These are phyloP conservation scores for Clitocybe nebularis DNA, from an alignment of 1,284 basidiomycete species.

Conservation along the genomic window DNA sequence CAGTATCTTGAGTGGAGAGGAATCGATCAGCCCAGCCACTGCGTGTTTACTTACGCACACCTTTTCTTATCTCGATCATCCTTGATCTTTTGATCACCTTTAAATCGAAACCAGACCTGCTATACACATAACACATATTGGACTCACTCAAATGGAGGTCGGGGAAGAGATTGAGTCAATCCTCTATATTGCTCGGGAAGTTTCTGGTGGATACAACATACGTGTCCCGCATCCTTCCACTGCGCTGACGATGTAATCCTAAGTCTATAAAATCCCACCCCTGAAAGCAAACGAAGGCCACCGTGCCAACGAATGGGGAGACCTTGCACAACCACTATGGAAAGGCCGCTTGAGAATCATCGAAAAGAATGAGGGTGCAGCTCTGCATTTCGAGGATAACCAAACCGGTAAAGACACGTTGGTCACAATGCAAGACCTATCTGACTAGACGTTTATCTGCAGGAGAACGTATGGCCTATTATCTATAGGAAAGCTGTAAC, in stretches of 20 bases:
- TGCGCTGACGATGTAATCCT: slow-evolving; percentile 9
- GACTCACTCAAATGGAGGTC: slow-evolving; percentile 49
- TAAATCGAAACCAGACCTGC: too few species aligned
- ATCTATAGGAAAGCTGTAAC: slow-evolving; percentile 9
- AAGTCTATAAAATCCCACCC: slow-evolving; percentile 81
- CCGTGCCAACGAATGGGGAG: slow-evolving; percentile 83
- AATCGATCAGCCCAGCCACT: too few species aligned
- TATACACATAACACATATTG: too few species aligned
- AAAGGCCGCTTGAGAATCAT: slow-evolving; percentile 85
- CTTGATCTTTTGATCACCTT: not conserved
- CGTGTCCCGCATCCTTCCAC: slow-evolving; percentile 7
- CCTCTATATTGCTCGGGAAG: slow-evolving; percentile 81
- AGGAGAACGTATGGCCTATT: slow-evolving; percentile 55
- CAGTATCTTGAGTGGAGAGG: too few species aligned
- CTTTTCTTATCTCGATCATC: not conserved
- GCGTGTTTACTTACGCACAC: not conserved
- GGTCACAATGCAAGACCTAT: not conserved
- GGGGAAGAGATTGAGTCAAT: slow-evolving; percentile 82
- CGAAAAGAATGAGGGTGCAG: slow-evolving; percentile 60
- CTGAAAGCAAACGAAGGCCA: slow-evolving; percentile 82
- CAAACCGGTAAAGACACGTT: slow-evolving; percentile 52
- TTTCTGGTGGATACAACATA: slow-evolving; percentile 68
- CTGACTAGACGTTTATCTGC: slow-evolving; percentile 8
- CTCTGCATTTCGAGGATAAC: slow-evolving; percentile 72
- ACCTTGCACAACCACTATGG: slow-evolving; percentile 80